Conservation (phyloP, 2,329 filamentous ascomycete species). For the Trichoderma endophyticum region DNA sequence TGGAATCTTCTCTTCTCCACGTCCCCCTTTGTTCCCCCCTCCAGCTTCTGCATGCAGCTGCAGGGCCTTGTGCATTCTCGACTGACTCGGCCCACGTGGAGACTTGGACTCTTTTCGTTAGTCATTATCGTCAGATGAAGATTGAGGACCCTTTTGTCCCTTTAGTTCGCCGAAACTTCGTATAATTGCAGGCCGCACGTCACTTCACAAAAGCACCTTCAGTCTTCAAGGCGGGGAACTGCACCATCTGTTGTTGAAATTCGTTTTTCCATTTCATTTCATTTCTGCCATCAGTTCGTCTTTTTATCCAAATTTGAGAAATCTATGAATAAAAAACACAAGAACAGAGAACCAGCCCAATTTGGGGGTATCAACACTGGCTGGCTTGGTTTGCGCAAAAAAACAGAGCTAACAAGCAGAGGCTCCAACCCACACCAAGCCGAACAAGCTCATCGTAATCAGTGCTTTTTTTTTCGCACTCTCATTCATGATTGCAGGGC, state of each 20-base stretch:
- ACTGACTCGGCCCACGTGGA: constrained; percentile 9
- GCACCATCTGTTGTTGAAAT: neutral
- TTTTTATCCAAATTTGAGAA: neutral
- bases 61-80: neutral
- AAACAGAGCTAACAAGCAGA: neutral
- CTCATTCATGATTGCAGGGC: neutral
- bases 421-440: neutral
- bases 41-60: neutral
- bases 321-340: neutral
- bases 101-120: neutral
- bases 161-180: neutral
- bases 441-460: neutral
- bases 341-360: neutral
- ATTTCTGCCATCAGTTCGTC: neutral
- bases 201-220: neutral
- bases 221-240: neutral
- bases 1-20: neutral
- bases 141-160: neutral
- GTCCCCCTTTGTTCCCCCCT: neutral
- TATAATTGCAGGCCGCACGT: neutral
- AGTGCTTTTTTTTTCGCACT: neutral
- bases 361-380: neutral
- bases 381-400: neutral
- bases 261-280: neutral
- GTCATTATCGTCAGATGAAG: neutral